Evolutionary conservation across 2,329 filamentous ascomycete species (phyloP).

Genomic region (Dichotomopilus funicola): DNA sequence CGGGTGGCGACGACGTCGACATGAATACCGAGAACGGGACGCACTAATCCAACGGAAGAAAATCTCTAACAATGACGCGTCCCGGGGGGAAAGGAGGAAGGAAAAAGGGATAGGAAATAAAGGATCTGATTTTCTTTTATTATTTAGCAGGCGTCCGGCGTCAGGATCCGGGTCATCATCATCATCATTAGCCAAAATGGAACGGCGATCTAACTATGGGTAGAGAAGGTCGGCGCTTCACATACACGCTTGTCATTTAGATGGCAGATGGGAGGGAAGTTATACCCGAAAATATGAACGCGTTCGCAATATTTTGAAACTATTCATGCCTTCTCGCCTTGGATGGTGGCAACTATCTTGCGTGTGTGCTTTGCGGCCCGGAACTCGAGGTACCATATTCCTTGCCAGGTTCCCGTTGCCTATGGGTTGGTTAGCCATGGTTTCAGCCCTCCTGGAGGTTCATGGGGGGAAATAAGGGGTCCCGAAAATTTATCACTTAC

Average conservation of each 20-base stretch:
- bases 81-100: too few relatives aligned
- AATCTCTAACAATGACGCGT: too few relatives aligned
- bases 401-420: slow-evolving; percentile 68
- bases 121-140: neutral
- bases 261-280: neutral
- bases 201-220: neutral
- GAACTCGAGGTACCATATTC: slow-evolving; percentile 95
- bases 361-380: slow-evolving; percentile 67
- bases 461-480: too few relatives aligned
- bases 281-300: neutral
- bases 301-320: neutral
- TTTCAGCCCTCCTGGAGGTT: too few relatives aligned
- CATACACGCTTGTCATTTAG: neutral
- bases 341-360: slow-evolving; percentile 85
- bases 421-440: slow-evolving; percentile 21
- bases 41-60: slow-evolving; percentile 9
- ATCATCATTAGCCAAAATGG: neutral
- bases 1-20: slow-evolving; percentile 54
- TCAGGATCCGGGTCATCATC: slow-evolving; percentile 3
- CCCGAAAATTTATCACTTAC: slow-evolving; percentile 43
- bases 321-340: slow-evolving; percentile 63
- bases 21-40: slow-evolving; percentile 41
- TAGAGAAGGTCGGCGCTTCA: neutral
- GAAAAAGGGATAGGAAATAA: too few relatives aligned
- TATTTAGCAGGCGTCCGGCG: slow-evolving; percentile 13